phyloP scores from a whole-genome alignment of 352 stramenopile species.

The Hyaloperonospora brassicae region DNA sequence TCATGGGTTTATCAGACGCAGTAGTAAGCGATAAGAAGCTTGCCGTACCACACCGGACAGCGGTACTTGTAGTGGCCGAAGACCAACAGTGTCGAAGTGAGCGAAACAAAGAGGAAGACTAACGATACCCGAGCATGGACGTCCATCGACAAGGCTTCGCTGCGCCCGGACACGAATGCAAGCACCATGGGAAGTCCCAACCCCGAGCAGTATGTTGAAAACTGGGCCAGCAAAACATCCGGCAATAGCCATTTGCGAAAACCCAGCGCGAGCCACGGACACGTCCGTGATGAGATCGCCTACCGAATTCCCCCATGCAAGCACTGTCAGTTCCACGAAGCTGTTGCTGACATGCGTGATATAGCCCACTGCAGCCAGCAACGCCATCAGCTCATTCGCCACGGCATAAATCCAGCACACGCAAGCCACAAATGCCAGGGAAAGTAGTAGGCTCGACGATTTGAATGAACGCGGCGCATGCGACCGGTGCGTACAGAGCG shows the following conservation, averaged over 20 bases:
- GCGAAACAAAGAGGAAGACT: slow-evolving; percentile 54
- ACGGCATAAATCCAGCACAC: slow-evolving; percentile 90
- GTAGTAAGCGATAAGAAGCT: slow-evolving; percentile 62
- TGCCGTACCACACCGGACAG: slow-evolving; percentile 66
- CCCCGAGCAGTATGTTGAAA: slow-evolving; percentile 76
- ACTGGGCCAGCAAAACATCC: slow-evolving; percentile 78
- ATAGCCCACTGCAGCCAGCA: slow-evolving; percentile 64
- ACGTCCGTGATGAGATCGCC: slow-evolving; percentile 80
- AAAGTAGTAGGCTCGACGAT: slow-evolving; percentile 48
- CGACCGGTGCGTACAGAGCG: slow-evolving; percentile 56
- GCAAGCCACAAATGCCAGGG: slow-evolving; percentile 70
- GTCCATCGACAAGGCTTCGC: slow-evolving; percentile 44
- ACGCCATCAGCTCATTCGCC: slow-evolving; percentile 77
- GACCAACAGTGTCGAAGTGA: slow-evolving; percentile 43
- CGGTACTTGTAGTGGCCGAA: slow-evolving; percentile 45
- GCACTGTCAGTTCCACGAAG: slow-evolving; percentile 65
- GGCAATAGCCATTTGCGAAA: slow-evolving; percentile 80
- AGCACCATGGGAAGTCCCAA: slow-evolving; percentile 67
- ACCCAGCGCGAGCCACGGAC: slow-evolving; percentile 68
- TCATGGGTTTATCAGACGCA: slow-evolving; percentile 66
- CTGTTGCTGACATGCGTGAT: slow-evolving; percentile 75
- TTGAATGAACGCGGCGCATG: slow-evolving; percentile 41
- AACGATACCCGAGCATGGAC: slow-evolving; percentile 66
- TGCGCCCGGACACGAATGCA: slow-evolving; percentile 39
- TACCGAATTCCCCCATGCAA: slow-evolving; percentile 81